These are phyloP conservation scores for Citrullus mucosospermus DNA, from an alignment of 306 rosid species.

Conservation along the genomic window DNA sequence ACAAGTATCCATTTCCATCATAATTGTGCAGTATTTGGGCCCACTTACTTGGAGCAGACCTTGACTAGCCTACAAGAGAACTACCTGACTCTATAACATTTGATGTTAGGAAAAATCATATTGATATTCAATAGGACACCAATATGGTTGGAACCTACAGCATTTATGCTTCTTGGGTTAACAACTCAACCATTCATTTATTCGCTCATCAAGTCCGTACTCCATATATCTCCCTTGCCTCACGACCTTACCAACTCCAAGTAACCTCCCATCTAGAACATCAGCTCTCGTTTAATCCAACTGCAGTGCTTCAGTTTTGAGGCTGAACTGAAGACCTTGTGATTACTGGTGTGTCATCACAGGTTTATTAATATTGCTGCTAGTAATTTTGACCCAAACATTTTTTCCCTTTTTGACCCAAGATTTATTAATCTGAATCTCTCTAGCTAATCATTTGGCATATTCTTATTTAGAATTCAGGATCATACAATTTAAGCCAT, in stretches of 20 bases:
- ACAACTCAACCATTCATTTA: background rate
- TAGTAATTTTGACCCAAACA: background rate
- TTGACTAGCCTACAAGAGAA: background rate
- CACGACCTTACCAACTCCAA: background rate
- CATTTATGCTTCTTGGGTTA: background rate
- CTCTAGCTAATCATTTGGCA: background rate
- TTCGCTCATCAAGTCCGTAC: background rate
- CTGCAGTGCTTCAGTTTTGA: background rate
- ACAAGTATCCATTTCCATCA: background rate
- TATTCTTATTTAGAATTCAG: background rate
- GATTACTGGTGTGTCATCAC: background rate
- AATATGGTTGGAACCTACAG: background rate
- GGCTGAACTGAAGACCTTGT: background rate
- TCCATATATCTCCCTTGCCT: background rate
- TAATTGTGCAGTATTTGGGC: background rate
- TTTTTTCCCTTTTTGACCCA: background rate
- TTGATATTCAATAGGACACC: background rate
- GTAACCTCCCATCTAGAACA: background rate
- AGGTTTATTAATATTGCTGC: background rate
- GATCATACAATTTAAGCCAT: background rate
- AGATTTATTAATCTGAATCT: background rate
- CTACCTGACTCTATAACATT: background rate
- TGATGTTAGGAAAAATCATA: background rate
- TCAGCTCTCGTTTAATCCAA: background rate
- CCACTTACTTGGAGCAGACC: background rate